Base-by-base conservation (phyloP, 2,329 filamentous ascomycete genomes). In the Cladobotryum mycophilum region DNA sequence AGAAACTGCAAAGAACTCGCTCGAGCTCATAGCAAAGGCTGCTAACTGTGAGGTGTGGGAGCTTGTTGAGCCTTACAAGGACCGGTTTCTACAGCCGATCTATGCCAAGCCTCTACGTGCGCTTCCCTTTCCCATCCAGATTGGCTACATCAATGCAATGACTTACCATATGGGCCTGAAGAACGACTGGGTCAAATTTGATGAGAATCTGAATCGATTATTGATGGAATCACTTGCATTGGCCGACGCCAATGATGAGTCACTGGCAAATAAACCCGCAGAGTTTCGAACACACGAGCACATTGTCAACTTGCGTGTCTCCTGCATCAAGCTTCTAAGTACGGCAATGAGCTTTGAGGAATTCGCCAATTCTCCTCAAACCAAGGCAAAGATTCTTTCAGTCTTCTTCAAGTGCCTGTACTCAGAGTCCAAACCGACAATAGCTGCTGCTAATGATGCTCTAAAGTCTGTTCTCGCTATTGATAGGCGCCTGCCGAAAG, bases 331-430 rank as follows among this genome's bases (percentile, higher is more conserved):
- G 54, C 84, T 99, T 37, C 74, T 99, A 36, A 96, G 90, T 45
- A 95, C 89, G 53, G 93, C 93, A 0, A 96, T 97, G 80, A 81
- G 84, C 41, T 93, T 96, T 64, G 88, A 92, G 5, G 92, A 96
- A 34, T 97, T 96, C 65, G 85, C 85, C 53, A 89, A 88, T 48
- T 84, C 81, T 1, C 62, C 80, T 1, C 51, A 46, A 14, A 84
- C 81, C 0, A 74, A 84, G 47, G 78, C 73, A 1, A 83, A 82
- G 62, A 95, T 97, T 44, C 91, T 99, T 15, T 84, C 88, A 0
- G 90, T 97, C 1, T 99, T 99, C 72, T 99, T 99, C 79, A 97
- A 96, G 64, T 95, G 89, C 36, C 76, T 99, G 1, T 99, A 99
- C 67, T 92, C 89, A 0, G 90, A 95, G 63, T 95, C 91, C 3